phyloP scores from a whole-genome alignment of 805 yeast genomes.

The Wickerhamomyces kurtzmanii region DNA sequence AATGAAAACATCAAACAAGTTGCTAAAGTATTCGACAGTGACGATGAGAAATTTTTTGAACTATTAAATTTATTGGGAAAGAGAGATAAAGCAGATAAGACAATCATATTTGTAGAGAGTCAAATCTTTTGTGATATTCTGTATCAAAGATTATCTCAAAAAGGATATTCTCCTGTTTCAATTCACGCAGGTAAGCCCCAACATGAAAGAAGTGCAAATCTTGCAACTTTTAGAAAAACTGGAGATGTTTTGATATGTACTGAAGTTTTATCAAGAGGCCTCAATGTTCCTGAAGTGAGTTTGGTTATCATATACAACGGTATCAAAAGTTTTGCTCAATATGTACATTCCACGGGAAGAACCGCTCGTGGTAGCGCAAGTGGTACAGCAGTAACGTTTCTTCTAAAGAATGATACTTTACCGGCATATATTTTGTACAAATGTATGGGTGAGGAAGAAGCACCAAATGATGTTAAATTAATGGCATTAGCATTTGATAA shows the following conservation, averaged over 20 bases:
- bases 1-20: constrained; percentile 72
- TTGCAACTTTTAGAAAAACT: constrained; percentile 58
- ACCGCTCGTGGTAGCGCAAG: constrained; percentile 78
- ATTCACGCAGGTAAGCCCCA: constrained; percentile 94
- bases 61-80: constrained; percentile 48
- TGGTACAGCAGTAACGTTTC: constrained; percentile 73
- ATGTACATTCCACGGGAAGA: constrained; percentile 92
- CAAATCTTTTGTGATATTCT: constrained; percentile 81
- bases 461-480: constrained; percentile 38
- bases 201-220: constrained; percentile 65
- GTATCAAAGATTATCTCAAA: constrained; percentile 36
- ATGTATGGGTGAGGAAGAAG: constrained; percentile 37
- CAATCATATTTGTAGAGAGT: constrained; percentile 78
- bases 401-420: constrained; percentile 53
- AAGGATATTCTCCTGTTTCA: constrained; percentile 51
- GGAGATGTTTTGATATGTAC: constrained; percentile 74
- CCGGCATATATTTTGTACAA: constrained; percentile 48
- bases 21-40: constrained; percentile 47
- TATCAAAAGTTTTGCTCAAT: constrained; percentile 88
- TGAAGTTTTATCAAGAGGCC: constrained; percentile 89
- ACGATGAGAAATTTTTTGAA: constrained; percentile 44
- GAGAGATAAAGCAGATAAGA: constrained; percentile 30
- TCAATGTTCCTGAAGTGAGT: constrained; percentile 81
- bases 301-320: constrained; percentile 76
- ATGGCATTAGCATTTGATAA: constrained; percentile 47